Evolutionary conservation across 306 rosid species (phyloP).

Genomic region (Sicyos edulis): DNA sequence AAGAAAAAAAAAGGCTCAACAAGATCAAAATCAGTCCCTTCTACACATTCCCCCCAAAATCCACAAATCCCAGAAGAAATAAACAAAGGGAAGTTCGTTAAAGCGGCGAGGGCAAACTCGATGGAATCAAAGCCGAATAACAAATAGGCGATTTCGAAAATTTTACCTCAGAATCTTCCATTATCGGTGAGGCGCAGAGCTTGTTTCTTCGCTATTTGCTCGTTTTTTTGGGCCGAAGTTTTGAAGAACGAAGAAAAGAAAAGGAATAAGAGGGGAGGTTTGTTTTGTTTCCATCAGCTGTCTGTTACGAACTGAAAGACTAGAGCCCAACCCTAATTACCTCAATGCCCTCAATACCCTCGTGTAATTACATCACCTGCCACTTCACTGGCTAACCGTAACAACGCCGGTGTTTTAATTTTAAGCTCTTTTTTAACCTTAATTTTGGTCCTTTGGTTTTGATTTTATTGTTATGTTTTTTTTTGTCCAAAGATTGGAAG

Average conservation of each 20-base stretch:
- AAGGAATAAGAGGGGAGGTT: constrained; percentile 32
- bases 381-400: constrained; percentile 31
- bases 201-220: background rate
- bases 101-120: constrained; percentile 1
- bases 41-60: constrained; percentile 14
- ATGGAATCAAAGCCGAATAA: too few relatives aligned
- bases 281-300: constrained; percentile 39
- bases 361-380: constrained; percentile 27
- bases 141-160: background rate
- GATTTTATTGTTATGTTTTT: too few relatives aligned
- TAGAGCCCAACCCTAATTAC: constrained; percentile 24
- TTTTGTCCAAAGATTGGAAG: too few relatives aligned
- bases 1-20: background rate
- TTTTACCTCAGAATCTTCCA: constrained; percentile 19
- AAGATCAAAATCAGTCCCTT: constrained; percentile 17
- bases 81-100: constrained; percentile 1
- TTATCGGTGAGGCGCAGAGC: background rate
- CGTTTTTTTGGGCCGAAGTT: constrained; percentile 5
- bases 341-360: constrained; percentile 19
- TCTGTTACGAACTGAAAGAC: constrained; percentile 59
- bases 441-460: too few relatives aligned
- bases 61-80: constrained; percentile 13
- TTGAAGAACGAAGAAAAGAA: background rate
- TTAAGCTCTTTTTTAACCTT: too few relatives aligned
- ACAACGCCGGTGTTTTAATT: background rate